A percentile compares a stretch with the other conserved stretches of the same genome.
phyloP scores from a whole-genome alignment of 1,284 basidiomycete species.

The Cutaneotrichosporon cutaneum region DNA sequence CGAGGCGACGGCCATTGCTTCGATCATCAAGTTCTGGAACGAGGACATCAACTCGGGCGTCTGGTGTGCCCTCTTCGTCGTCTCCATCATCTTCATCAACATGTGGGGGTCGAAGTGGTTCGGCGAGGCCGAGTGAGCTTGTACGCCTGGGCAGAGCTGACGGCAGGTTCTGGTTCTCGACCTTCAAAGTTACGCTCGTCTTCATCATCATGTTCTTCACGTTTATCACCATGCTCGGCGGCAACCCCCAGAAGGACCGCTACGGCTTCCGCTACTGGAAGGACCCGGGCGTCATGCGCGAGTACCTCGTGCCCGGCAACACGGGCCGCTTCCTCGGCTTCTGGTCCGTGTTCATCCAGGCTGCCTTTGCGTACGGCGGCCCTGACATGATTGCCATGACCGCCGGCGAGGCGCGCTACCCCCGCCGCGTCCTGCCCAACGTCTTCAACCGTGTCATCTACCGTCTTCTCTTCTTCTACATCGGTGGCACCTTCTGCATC shows the following conservation, averaged over 20 bases:
- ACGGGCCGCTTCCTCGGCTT: conserved; percentile 60
- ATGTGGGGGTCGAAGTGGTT: conserved; percentile 19
- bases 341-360: conserved; percentile 58
- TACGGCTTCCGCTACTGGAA: conserved; percentile 62
- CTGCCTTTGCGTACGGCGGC: conserved; percentile 41
- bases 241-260: conserved; percentile 60
- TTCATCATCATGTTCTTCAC: conserved; percentile 59
- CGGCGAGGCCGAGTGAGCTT: conserved; percentile 17
- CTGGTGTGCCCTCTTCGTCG: conserved; percentile 11
- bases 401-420: conserved; percentile 58
- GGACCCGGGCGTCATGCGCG: conserved; percentile 45
- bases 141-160: too few relatives aligned
- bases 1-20: conserved; percentile 15
- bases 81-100: conserved; percentile 16
- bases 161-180: conserved; percentile 20
- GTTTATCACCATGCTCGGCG: conserved; percentile 69
- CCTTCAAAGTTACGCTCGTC: conserved; percentile 24
- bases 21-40: conserved; percentile 21
- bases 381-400: conserved; percentile 52
- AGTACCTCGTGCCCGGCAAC: conserved; percentile 16
- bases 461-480: conserved; percentile 52
- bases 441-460: conserved; percentile 69
- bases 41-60: conserved; percentile 15
- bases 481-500: conserved; percentile 61
- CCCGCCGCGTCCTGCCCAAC: conserved; percentile 67